Evolutionary conservation across 2,329 filamentous ascomycete genomes (phyloP).

Genomic region (Geosmithia morbida): DNA sequence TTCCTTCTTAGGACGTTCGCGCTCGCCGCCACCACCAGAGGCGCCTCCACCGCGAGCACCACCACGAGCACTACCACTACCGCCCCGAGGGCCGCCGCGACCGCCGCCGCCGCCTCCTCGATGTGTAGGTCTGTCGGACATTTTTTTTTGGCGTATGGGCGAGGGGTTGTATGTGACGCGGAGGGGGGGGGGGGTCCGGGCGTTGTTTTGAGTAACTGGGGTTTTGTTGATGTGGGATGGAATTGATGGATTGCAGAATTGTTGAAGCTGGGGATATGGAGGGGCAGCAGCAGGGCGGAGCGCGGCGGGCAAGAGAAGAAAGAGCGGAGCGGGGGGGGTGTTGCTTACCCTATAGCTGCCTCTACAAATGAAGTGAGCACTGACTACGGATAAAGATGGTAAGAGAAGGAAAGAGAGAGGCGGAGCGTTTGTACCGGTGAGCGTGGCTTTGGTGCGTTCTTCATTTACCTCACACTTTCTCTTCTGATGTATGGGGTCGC

Average conservation of each 20-base stretch:
- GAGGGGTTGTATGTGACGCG: background rate
- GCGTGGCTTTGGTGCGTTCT: too few species aligned
- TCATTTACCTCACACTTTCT: too few species aligned
- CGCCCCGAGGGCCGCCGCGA: constrained; percentile 23
- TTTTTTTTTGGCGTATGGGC: constrained; percentile 11
- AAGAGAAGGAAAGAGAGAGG: too few species aligned
- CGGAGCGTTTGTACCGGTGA: too few species aligned
- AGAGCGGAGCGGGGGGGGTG: background rate
- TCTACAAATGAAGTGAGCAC: too few species aligned
- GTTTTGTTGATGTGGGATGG: background rate
- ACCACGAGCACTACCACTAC: constrained; percentile 23
- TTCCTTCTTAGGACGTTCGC: constrained; percentile 88
- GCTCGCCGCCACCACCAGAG: constrained; percentile 25
- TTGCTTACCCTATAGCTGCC: background rate
- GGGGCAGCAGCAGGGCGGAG: constrained; percentile 1
- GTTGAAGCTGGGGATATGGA: background rate
- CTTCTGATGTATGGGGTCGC: too few species aligned
- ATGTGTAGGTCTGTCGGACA: constrained; percentile 36
- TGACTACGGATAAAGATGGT: too few species aligned
- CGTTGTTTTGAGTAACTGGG: constrained; percentile 2
- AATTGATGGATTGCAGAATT: background rate
- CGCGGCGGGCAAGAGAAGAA: background rate
- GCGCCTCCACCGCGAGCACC: constrained; percentile 25
- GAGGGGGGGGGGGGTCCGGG: constrained; percentile 3
- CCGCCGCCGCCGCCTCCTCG: constrained; percentile 25